These are phyloP conservation scores for Noccaea caerulescens DNA, from an alignment of 345 rosid species.

Conservation along the genomic window DNA sequence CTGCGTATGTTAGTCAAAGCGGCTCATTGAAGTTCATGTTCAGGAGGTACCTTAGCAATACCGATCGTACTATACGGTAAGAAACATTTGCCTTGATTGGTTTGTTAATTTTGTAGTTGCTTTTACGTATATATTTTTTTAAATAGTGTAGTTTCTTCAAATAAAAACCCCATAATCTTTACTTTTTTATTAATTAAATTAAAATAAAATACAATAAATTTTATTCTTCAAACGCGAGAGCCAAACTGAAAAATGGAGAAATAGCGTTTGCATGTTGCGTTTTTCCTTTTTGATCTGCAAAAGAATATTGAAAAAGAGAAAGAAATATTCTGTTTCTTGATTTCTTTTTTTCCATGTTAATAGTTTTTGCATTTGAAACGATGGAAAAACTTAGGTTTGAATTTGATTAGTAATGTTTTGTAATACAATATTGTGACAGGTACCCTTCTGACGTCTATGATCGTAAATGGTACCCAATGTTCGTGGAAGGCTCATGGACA, in stretches of 20 bases:
- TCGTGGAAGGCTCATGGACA: slow-evolving; percentile 31
- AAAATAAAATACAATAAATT: too few relatives aligned
- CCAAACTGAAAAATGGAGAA: too few relatives aligned
- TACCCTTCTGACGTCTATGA: slow-evolving; percentile 35
- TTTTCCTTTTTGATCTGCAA: too few relatives aligned
- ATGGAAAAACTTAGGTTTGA: background rate
- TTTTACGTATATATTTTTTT: too few relatives aligned
- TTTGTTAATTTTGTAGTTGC: too few relatives aligned
- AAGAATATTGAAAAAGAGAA: too few relatives aligned
- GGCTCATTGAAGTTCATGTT: slow-evolving; percentile 36
- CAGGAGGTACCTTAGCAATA: slow-evolving; percentile 24
- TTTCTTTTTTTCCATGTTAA: background rate
- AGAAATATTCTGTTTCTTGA: background rate
- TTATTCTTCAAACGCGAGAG: too few relatives aligned
- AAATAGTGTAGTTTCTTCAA: background rate
- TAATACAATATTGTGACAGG: slow-evolving; percentile 31
- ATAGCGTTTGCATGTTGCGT: background rate
- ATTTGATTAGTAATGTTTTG: background rate
- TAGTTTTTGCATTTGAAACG: background rate
- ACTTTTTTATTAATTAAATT: too few relatives aligned
- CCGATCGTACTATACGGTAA: slow-evolving; percentile 25
- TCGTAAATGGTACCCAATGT: slow-evolving; percentile 34
- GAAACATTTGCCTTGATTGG: background rate
- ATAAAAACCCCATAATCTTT: background rate
- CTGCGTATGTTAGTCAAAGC: slow-evolving; percentile 31